Base-by-base conservation (phyloP, 805 yeast species). In the Wickerhamiella australiensis region DNA sequence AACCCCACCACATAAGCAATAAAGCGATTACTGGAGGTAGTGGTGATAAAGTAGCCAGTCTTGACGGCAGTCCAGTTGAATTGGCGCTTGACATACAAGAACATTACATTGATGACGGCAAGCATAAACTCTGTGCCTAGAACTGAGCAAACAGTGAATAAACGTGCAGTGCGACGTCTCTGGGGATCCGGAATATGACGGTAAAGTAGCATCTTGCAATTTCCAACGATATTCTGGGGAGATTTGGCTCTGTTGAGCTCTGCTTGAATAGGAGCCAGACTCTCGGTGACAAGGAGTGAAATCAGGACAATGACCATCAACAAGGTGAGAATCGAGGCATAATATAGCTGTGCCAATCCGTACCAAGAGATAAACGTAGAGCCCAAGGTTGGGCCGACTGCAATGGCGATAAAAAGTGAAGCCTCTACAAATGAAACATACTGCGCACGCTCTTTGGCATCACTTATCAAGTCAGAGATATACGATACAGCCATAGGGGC, bases 11-110 rank as follows among this genome's bases (percentile, higher is more conserved):
- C 42, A 42, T 58, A 57, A 53, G 62, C 56, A n/a, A 60, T 20
- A 7, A 61, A 58, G 17, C 67, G 53, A 26, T 56, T 53, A 5
- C 54, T 17, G 2, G 61, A 58, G 49, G 60, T 59, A 1, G 57
- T 47, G 2, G 65, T 59, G n/a, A 59, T 54, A 6, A 60, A 52
- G 46, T 63, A 63, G 9, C 67, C 67, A 1, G 57, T 38, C 50
- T 63, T 62, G 6, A 63, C 53, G 8, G 64, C 64, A 1, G 65
- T 54, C 67, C 67, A 63, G 13, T 55, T 56, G 48, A 62, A 63
- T 47, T 46, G 41, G 44, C 57, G 55, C 50, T 60, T 59, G 17
- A 65, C 62, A 41, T 59, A 63, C 18, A 62, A 52, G 22, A 60
- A 23, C 29, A 58, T 43, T 12, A 59, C 53, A 9, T 49, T 44